A percentile compares a stretch with the other conserved stretches of the same genome.
Conservation (phyloP, 2,329 filamentous ascomycete species). For the Apiospora phragmitis region DNA sequence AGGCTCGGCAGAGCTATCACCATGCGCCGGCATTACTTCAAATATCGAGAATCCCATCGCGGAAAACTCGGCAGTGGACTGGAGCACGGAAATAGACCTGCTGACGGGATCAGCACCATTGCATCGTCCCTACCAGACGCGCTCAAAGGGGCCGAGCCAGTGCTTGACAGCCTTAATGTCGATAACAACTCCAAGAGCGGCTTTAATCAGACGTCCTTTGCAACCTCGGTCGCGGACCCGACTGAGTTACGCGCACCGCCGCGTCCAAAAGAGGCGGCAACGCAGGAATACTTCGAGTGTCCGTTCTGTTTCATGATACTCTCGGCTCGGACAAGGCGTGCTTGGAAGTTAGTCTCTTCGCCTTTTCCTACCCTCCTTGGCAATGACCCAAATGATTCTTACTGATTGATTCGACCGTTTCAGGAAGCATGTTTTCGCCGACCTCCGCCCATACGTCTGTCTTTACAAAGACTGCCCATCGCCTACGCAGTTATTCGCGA, state of each 20-base stretch:
- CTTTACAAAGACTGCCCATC: constrained; percentile 27
- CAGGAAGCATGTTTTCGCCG: constrained; percentile 34
- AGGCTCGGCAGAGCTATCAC: constrained; percentile 36
- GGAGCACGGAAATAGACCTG: constrained; percentile 17
- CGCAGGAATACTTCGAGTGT: constrained; percentile 35
- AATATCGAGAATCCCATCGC: constrained; percentile 38
- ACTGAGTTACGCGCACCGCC: constrained; percentile 22
- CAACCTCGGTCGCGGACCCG: constrained; percentile 23
- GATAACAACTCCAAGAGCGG: constrained; percentile 24
- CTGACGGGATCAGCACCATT: background rate
- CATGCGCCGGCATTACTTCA: constrained; percentile 35
- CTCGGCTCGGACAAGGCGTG: constrained; percentile 20
- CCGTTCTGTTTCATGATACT: constrained; percentile 41
- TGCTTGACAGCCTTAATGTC: constrained; percentile 15
- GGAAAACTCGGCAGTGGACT: constrained; percentile 30
- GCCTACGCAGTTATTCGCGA: constrained; percentile 21
- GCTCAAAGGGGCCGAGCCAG: background rate
- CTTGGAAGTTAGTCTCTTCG: constrained; percentile 32
- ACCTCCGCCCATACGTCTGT: constrained; percentile 41
- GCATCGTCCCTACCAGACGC: background rate
- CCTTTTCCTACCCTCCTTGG: background rate
- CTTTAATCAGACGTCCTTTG: constrained; percentile 31
- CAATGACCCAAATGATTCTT: background rate
- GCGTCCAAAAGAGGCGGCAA: constrained; percentile 21
- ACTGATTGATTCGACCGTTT: background rate